Conservation (phyloP, 2,329 filamentous ascomycete species). For the Ascochyta rabiei region DNA sequence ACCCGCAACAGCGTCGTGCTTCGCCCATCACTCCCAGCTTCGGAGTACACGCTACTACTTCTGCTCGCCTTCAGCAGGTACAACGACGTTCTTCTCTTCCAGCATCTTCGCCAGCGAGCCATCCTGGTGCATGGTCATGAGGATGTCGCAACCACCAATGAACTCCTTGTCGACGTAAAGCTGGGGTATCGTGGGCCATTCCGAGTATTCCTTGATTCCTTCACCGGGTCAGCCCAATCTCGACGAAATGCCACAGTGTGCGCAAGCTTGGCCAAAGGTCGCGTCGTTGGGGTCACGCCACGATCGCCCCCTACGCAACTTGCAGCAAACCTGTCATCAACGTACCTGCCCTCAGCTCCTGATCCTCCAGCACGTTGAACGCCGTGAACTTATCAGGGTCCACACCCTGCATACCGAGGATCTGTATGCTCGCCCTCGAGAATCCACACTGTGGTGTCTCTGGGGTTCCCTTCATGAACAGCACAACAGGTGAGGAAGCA, state of each 20-base stretch:
- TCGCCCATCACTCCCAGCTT: background rate
- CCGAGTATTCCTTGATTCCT: slow-evolving; percentile 99
- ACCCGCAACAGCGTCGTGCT: background rate
- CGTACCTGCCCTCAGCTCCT: slow-evolving; percentile 79
- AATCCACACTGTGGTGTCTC: slow-evolving; percentile 97
- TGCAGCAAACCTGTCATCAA: background rate
- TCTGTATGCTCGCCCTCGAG: slow-evolving; percentile 92
- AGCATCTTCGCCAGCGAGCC: slow-evolving; percentile 90
- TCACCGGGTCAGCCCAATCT: background rate
- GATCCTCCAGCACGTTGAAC: slow-evolving; percentile 94
- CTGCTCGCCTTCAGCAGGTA: slow-evolving; percentile 51
- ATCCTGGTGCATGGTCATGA: slow-evolving; percentile 96
- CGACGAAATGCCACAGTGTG: slow-evolving; percentile 12
- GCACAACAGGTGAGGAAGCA: slow-evolving; percentile 83
- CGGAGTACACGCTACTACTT: slow-evolving; percentile 14
- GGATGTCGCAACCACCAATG: slow-evolving; percentile 94
- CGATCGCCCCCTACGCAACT: background rate
- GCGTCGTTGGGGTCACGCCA: background rate
- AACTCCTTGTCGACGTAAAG: slow-evolving; percentile 96
- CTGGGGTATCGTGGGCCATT: slow-evolving; percentile 98
- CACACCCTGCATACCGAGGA: slow-evolving; percentile 91
- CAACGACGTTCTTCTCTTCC: slow-evolving; percentile 88
- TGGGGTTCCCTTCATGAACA: slow-evolving; percentile 99
- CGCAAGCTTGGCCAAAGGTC: background rate
- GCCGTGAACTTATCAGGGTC: slow-evolving; percentile 96